Evolutionary conservation across 805 yeast genomes (phyloP).

Genomic region (Candida pseudofarinosa): DNA sequence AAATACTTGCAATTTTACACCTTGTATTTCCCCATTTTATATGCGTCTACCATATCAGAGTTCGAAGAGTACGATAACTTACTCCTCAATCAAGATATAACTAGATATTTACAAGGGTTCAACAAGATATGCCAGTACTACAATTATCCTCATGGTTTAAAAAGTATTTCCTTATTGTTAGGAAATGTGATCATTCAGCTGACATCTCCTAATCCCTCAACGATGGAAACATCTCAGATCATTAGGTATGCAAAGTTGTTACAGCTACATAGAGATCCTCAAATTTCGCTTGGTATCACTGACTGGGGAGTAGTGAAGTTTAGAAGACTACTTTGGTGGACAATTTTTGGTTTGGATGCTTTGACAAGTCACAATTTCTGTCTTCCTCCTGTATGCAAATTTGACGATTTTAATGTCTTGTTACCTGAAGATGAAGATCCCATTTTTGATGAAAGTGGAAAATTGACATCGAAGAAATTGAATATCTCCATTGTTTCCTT

Average conservation of each 20-base stretch:
- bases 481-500: constrained; percentile 46
- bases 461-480: constrained; percentile 31
- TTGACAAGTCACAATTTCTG: constrained; percentile 53
- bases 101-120: constrained; percentile 46
- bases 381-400: constrained; percentile 49
- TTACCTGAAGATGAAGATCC: constrained; percentile 48
- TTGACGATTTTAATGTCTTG: constrained; percentile 54
- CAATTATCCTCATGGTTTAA: constrained; percentile 47
- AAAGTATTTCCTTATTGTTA: constrained; percentile 37
- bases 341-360: constrained; percentile 55
- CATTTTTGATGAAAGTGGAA: constrained; percentile 19
- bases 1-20: constrained; percentile 44
- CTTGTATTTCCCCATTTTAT: constrained; percentile 48
- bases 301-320: constrained; percentile 48
- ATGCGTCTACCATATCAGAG: constrained; percentile 57
- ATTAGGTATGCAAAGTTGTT: constrained; percentile 54
- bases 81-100: constrained; percentile 44
- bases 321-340: constrained; percentile 65
- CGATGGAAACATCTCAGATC: constrained; percentile 52
- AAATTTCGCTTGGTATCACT: constrained; percentile 45
- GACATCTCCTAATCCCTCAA: constrained; percentile 52
- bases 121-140: constrained; percentile 47
- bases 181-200: constrained; percentile 50
- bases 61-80: constrained; percentile 54
- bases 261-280: constrained; percentile 58